These are phyloP conservation scores for Celoporthe dispersa DNA, from an alignment of 2,329 filamentous ascomycete genomes.

Conservation along the genomic window DNA sequence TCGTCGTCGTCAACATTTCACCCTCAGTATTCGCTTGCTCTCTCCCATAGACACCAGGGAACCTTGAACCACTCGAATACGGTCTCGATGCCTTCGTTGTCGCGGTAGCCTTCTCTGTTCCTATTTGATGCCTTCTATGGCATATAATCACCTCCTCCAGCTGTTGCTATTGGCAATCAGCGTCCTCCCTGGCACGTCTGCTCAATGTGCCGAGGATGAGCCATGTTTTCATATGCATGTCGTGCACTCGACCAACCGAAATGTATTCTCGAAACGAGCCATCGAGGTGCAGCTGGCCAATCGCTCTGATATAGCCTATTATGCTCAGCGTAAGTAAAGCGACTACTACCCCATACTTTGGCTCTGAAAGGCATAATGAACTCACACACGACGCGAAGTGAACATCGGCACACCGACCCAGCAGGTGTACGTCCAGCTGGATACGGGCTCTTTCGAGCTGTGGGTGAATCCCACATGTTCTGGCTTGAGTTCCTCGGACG, in stretches of 20 bases:
- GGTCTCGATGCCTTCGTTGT: slow-evolving; percentile 29
- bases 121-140: slow-evolving; percentile 36
- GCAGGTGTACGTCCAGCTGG: slow-evolving; percentile 57
- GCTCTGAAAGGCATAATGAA: not conserved
- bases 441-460: slow-evolving; percentile 64
- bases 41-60: not conserved
- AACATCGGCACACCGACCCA: slow-evolving; percentile 60
- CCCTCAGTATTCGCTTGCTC: not conserved
- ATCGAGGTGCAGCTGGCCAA: slow-evolving; percentile 53
- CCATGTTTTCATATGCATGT: slow-evolving; percentile 47
- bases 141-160: slow-evolving; percentile 33
- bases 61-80: not conserved
- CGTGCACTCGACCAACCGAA: slow-evolving; percentile 48
- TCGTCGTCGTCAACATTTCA: not conserved
- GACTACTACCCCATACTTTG: slow-evolving; percentile 29
- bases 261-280: slow-evolving; percentile 47
- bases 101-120: slow-evolving; percentile 26
- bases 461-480: slow-evolving; percentile 67
- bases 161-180: slow-evolving; percentile 33
- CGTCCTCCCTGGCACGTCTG: slow-evolving; percentile 27
- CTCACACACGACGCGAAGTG: slow-evolving; percentile 41
- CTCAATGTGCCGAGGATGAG: slow-evolving; percentile 32
- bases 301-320: slow-evolving; percentile 59
- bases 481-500: slow-evolving; percentile 46
- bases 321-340: slow-evolving; percentile 34